These are phyloP conservation scores for Pharus latifolius DNA, from an alignment of 176 grass and related monocot genomes.

Conservation along the genomic window DNA sequence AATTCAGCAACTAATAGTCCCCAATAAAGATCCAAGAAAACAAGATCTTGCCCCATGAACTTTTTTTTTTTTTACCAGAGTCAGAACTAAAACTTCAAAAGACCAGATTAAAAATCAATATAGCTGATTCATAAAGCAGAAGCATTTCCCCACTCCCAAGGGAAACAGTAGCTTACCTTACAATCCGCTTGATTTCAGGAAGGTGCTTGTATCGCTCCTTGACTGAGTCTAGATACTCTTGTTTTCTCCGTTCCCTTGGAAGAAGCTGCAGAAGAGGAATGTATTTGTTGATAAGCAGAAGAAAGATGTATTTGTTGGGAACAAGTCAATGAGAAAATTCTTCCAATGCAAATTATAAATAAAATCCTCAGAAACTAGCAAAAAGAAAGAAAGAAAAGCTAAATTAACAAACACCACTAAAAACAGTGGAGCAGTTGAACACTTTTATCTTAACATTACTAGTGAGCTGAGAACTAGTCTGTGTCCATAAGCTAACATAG, in stretches of 20 bases:
- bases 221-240: constrained; percentile 71
- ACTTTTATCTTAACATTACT: background rate
- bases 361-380: background rate
- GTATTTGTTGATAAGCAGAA: constrained; percentile 11
- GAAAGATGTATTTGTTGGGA: background rate
- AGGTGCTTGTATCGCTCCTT: constrained; percentile 79
- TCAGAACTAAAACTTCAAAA: background rate
- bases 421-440: background rate
- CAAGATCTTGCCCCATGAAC: too few species aligned
- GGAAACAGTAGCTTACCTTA: constrained; percentile 34
- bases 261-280: constrained; percentile 49
- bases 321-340: background rate
- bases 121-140: background rate
- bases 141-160: background rate
- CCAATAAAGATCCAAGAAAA: background rate
- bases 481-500: background rate
- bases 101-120: background rate
- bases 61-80: too few species aligned
- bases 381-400: background rate
- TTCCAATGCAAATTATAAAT: background rate
- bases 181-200: constrained; percentile 69
- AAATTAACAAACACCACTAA: background rate
- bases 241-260: constrained; percentile 81
- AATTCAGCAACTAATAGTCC: background rate
- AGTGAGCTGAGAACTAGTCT: background rate